Evolutionary conservation across 352 stramenopile species (phyloP).

Genomic region (Peronospora tabacina): DNA sequence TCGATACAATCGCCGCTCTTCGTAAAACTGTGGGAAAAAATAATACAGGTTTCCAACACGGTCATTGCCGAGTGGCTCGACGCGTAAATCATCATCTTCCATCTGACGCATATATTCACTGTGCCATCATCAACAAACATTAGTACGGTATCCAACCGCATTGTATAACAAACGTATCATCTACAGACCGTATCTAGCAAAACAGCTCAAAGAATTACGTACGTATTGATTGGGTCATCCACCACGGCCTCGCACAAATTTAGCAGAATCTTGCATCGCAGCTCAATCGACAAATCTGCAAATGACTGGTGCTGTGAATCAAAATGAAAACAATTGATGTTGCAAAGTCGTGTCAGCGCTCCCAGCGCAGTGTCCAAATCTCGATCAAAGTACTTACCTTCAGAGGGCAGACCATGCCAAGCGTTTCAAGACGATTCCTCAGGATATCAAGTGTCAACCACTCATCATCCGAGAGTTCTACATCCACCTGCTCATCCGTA

Average conservation of each 20-base stretch:
- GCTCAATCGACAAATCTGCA: constrained; percentile 52
- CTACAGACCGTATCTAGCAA: background rate
- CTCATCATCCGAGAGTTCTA: constrained; percentile 74
- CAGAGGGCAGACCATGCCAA: constrained; percentile 47
- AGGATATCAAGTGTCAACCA: constrained; percentile 62
- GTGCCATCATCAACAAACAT: background rate
- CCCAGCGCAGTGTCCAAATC: background rate
- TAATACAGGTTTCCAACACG: constrained; percentile 70
- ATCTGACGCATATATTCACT: constrained; percentile 82
- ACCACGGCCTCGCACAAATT: constrained; percentile 78
- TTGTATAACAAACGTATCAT: constrained; percentile 1
- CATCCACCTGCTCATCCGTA: constrained; percentile 43
- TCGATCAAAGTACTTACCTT: constrained; percentile 29
- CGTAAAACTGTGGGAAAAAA: constrained; percentile 84
- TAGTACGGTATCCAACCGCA: background rate
- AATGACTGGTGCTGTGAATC: constrained; percentile 62
- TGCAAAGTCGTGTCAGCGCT: constrained; percentile 4
- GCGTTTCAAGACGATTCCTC: constrained; percentile 42
- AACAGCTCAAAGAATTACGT: constrained; percentile 8
- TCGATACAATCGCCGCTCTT: constrained; percentile 73
- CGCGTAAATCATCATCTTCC: constrained; percentile 77
- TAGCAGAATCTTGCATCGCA: constrained; percentile 75
- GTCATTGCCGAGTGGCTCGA: constrained; percentile 67
- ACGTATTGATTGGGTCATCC: constrained; percentile 74
- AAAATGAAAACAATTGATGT: background rate